phyloP scores from a whole-genome alignment of 2,329 filamentous ascomycete genomes.

The Talaromyces sp. region DNA sequence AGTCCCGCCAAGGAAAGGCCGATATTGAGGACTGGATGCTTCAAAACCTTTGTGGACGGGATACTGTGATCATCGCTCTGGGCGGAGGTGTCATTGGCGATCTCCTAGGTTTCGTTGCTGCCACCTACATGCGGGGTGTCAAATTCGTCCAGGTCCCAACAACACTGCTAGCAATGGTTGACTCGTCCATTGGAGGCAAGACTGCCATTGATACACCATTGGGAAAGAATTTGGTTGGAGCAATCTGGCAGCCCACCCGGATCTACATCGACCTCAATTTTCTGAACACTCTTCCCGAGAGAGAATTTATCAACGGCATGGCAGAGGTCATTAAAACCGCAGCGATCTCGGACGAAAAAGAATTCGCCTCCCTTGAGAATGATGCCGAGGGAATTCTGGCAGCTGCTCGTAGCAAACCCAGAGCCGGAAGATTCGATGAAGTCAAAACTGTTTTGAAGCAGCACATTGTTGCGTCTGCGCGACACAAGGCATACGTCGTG shows the following conservation, averaged over 20 bases:
- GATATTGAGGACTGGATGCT: slow-evolving; percentile 98
- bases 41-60: slow-evolving; percentile 80
- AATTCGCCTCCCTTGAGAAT: slow-evolving; percentile 79
- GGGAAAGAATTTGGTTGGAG: slow-evolving; percentile 92
- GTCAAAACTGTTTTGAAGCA: slow-evolving; percentile 69
- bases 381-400: slow-evolving; percentile 73
- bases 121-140: slow-evolving; percentile 97
- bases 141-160: slow-evolving; percentile 96
- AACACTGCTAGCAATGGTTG: slow-evolving; percentile 92
- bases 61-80: slow-evolving; percentile 90
- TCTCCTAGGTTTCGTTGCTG: slow-evolving; percentile 94
- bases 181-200: slow-evolving; percentile 97
- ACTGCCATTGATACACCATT: slow-evolving; percentile 95
- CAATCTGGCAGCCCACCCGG: slow-evolving; percentile 92
- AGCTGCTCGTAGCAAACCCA: slow-evolving; percentile 60
- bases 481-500: slow-evolving; percentile 90
- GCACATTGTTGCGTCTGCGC: slow-evolving; percentile 84
- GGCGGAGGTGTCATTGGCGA: slow-evolving; percentile 97
- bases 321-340: slow-evolving; percentile 97
- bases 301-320: slow-evolving; percentile 98
- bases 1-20: slow-evolving; percentile 87
- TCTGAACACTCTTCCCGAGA: slow-evolving; percentile 79
- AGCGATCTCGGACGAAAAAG: slow-evolving; percentile 86
- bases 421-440: slow-evolving; percentile 59
- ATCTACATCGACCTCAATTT: slow-evolving; percentile 95